These are phyloP conservation scores for Fomitopsis pulvina DNA, from an alignment of 768 basidiomycete genomes.

Conservation along the genomic window DNA sequence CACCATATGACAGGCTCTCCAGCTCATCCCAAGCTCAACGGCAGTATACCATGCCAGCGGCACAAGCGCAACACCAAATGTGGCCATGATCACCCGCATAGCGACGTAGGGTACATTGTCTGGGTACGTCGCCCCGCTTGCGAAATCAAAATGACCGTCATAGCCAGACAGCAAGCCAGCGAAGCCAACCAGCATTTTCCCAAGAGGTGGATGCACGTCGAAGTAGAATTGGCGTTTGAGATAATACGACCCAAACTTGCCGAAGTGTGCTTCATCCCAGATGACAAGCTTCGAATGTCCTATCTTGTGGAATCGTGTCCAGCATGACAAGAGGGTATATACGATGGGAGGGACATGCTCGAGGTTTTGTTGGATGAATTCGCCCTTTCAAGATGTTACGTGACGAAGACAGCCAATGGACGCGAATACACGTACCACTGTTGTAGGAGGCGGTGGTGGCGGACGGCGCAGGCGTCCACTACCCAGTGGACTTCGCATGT, in stretches of 20 bases:
- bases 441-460: slow-evolving; percentile 58
- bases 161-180: slow-evolving; percentile 90
- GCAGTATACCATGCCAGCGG: slow-evolving; percentile 97
- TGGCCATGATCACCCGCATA: slow-evolving; percentile 93
- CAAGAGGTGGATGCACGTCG: slow-evolving; percentile 96
- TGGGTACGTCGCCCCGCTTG: slow-evolving; percentile 84
- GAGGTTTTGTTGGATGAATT: slow-evolving; percentile 74
- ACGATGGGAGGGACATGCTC: slow-evolving; percentile 73
- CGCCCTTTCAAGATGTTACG: slow-evolving; percentile 36
- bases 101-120: slow-evolving; percentile 83
- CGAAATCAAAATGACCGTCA: slow-evolving; percentile 88
- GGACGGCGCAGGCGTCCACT: slow-evolving; percentile 59
- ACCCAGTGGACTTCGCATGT: slow-evolving; percentile 22
- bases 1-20: slow-evolving; percentile 84
- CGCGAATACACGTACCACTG: slow-evolving; percentile 22
- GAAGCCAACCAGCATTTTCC: slow-evolving; percentile 97
- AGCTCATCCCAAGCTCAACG: slow-evolving; percentile 87
- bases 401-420: slow-evolving; percentile 3
- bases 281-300: slow-evolving; percentile 82
- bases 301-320: slow-evolving; percentile 92
- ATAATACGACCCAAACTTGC: slow-evolving; percentile 97
- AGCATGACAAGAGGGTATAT: slow-evolving; percentile 92
- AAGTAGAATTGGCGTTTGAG: slow-evolving; percentile 99
- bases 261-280: slow-evolving; percentile 99
- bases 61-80: slow-evolving; percentile 92